A percentile compares a stretch with the other conserved stretches of the same genome.
Conservation (phyloP, 371 early-diverging fungal genomes). For the Apophysomyces sp. region DNA sequence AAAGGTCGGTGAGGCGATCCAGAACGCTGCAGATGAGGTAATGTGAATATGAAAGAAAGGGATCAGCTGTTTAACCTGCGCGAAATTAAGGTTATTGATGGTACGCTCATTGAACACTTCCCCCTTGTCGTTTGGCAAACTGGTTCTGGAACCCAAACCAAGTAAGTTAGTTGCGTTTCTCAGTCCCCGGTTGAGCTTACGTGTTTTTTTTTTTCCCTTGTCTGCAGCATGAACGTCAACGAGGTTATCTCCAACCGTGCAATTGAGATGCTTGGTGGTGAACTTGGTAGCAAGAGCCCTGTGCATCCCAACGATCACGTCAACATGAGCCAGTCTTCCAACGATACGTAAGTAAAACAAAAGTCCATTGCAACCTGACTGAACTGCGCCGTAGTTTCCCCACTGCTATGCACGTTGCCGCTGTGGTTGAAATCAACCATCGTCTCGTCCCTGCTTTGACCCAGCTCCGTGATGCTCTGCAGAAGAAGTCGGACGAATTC, state of each 20-base stretch:
- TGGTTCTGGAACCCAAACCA: constrained; percentile 87
- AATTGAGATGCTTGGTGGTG: constrained; percentile 83
- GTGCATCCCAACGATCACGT: constrained; percentile 94
- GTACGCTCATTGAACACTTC: constrained; percentile 79
- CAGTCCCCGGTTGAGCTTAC: neutral
- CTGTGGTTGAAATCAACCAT: constrained; percentile 70
- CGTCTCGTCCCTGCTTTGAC: constrained; percentile 73
- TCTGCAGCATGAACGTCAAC: constrained; percentile 75
- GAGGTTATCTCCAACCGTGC: constrained; percentile 90
- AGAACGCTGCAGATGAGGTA: constrained; percentile 74
- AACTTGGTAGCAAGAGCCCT: constrained; percentile 77
- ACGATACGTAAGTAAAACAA: constrained; percentile 64
- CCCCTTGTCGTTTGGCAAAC: constrained; percentile 91
- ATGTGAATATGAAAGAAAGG: neutral
- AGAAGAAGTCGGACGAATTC: constrained; percentile 65
- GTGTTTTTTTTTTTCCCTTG: neutral
- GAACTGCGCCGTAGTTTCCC: constrained; percentile 59
- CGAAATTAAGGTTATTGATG: constrained; percentile 65
- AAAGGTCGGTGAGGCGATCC: constrained; percentile 73
- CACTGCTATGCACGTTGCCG: constrained; percentile 90
- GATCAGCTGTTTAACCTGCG: neutral
- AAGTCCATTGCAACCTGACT: neutral
- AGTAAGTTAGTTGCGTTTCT: constrained; percentile 65
- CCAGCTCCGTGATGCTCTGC: constrained; percentile 64
- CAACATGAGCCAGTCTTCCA: constrained; percentile 88